These are phyloP conservation scores for Aegilops tauschii DNA, from an alignment of 176 grass and related monocot species.

Conservation along the genomic window DNA sequence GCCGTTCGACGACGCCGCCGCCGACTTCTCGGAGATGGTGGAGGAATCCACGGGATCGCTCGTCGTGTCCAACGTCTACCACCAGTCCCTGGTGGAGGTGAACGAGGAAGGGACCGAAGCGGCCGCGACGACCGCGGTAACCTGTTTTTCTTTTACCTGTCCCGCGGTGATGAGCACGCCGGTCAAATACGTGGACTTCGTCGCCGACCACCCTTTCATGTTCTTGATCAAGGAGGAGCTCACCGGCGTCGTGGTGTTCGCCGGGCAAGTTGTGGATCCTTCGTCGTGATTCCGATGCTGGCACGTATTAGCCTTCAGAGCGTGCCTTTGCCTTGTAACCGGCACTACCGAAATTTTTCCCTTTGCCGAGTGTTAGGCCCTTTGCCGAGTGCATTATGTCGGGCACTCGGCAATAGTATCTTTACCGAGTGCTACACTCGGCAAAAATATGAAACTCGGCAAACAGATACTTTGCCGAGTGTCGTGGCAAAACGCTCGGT, in stretches of 20 bases:
- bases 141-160: background rate
- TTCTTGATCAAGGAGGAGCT: background rate
- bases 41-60: background rate
- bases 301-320: too few relatives aligned
- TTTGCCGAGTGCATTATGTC: too few relatives aligned
- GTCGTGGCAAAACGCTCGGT: too few relatives aligned
- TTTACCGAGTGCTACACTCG: too few relatives aligned
- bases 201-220: constrained; percentile 3
- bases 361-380: too few relatives aligned
- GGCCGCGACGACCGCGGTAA: background rate
- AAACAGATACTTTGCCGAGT: too few relatives aligned
- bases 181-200: background rate
- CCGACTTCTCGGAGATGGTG: background rate
- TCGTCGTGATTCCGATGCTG: background rate
- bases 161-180: background rate
- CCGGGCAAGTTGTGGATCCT: background rate
- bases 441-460: too few relatives aligned
- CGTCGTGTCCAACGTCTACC: too few relatives aligned
- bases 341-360: too few relatives aligned
- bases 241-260: background rate
- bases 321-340: too few relatives aligned
- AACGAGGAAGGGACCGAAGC: background rate
- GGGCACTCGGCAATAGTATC: too few relatives aligned
- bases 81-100: too few relatives aligned
- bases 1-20: background rate